Base-by-base conservation (phyloP, 2,329 filamentous ascomycete species). In the Chaetomium globosum region DNA sequence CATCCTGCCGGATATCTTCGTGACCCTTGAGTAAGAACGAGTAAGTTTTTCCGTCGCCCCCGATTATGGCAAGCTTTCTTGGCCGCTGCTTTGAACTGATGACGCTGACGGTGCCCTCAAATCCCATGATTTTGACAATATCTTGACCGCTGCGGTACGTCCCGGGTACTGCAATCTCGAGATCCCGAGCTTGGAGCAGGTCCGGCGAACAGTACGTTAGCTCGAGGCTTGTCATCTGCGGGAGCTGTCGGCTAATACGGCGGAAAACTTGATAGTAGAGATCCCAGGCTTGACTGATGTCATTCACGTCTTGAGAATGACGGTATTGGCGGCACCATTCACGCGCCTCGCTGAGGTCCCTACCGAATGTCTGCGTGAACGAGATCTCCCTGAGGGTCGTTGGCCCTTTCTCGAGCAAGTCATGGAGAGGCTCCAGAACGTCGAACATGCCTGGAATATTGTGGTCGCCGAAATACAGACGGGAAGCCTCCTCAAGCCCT, bases 221-320 rank as follows among this genome's bases (percentile, higher is more conserved):
- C 78, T 99, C 96, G 51, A 99, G 84, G 61, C 89, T 92, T 71
- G 93, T 96, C 70, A 99, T 85, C 73, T 98, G 95, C 3, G 93
- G 93, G 56, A 99, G 80, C 77, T 99, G 96, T 68, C 94, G 87
- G 56, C 90, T 91, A 75, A 99, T 98, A 75, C 96, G 91, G 67
- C 93, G 88, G 87, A 99, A 99, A 0, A 98, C 95, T 70, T 96
- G 93, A 78, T 99, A 99, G 79, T 99, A 99, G 16, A 99, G 85
- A 78, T 99, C 96, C 95, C 95, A 99, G 7, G 95, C 95, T 77
- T 97, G 93, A 74, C 98, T 99, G 54, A 99, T 86, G 75, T 99
- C 96, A 56, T 92, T 94, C 67, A 95, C 88, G 74, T 99, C 95
- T 59, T 89, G 85, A n/a, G 91, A 95, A 49, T 87, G 87, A 73